Percentiles rank a stretch among this genome's conserved stretches.
Evolutionary conservation across 108 stramenopile species (phyloP).

Genomic region (Cyclotella sp.): DNA sequence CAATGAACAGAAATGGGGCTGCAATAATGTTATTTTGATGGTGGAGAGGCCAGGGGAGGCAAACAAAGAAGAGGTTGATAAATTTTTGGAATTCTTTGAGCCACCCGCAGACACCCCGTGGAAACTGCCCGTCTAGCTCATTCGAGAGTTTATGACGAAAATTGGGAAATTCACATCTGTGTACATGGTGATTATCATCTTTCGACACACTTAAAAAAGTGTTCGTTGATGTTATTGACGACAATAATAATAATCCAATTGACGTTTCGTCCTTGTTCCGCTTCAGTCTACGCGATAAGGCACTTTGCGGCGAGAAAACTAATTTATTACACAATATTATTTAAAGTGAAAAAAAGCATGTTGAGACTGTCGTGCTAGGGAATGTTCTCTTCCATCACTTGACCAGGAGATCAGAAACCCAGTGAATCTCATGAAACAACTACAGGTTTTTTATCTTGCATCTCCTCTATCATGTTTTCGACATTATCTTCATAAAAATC

Average conservation of each 20-base stretch:
- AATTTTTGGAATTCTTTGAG: constrained; percentile 84
- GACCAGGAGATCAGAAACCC: not conserved
- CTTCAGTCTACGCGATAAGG: too few relatives aligned
- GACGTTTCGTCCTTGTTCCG: too few relatives aligned
- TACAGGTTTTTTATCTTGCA: not conserved
- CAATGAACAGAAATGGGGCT: constrained; percentile 85
- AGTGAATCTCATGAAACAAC: not conserved
- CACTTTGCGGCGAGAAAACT: too few relatives aligned
- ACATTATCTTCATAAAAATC: not conserved
- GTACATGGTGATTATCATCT: too few relatives aligned
- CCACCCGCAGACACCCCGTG: constrained; percentile 77
- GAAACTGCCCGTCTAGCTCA: constrained; percentile 41
- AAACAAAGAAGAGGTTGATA: constrained; percentile 54
- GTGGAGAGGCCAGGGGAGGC: constrained; percentile 83
- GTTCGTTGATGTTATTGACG: too few relatives aligned
- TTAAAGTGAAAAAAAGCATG: too few relatives aligned
- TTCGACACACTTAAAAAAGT: too few relatives aligned
- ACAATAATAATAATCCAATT: too few relatives aligned
- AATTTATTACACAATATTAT: too few relatives aligned
- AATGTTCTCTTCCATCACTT: not conserved
- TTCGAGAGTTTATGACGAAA: not conserved
- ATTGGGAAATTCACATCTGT: too few relatives aligned
- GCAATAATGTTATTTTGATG: constrained; percentile 80
- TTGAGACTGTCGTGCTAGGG: too few relatives aligned
- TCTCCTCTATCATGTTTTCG: not conserved